phyloP scores from a whole-genome alignment of 805 yeast genomes.

The Suhomyces faveliae region DNA sequence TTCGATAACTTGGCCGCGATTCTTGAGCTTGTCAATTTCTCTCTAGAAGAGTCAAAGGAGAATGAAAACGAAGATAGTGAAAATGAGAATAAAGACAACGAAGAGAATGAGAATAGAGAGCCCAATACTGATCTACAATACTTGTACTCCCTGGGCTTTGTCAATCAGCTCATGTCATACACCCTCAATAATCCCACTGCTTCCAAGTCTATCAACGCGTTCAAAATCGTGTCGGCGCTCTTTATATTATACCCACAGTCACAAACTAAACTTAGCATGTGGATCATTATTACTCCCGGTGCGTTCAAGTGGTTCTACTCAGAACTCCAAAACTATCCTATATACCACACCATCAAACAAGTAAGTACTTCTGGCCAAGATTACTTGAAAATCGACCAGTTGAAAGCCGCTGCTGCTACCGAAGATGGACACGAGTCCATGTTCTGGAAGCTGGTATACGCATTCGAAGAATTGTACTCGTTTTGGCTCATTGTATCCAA shows the following conservation, averaged over 20 bases:
- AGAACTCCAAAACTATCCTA: constrained; percentile 19
- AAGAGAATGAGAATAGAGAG: no score
- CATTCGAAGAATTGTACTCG: constrained; percentile 62
- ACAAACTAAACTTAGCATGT: constrained; percentile 40
- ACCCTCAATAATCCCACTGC: neutral
- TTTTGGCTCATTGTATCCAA: constrained; percentile 66
- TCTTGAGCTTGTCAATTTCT: constrained; percentile 18
- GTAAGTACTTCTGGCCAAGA: neutral
- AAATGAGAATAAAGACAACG: constrained; percentile 8
- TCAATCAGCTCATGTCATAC: constrained; percentile 16
- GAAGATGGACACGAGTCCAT: neutral
- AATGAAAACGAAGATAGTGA: constrained; percentile 10
- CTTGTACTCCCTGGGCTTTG: constrained; percentile 22
- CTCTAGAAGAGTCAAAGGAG: constrained; percentile 12
- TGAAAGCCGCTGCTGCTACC: neutral
- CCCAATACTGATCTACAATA: constrained; percentile 7
- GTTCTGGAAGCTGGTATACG: constrained; percentile 40
- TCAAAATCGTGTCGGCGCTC: constrained; percentile 25
- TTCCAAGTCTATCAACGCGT: constrained; percentile 11
- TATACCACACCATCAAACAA: constrained; percentile 12
- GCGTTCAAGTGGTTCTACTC: constrained; percentile 32
- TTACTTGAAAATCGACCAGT: neutral
- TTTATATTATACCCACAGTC: constrained; percentile 36
- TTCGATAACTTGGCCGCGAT: constrained; percentile 18
- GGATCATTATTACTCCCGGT: constrained; percentile 40